Base-by-base conservation (phyloP, 2,329 filamentous ascomycete species). In the Tolypocladium pustulatum region DNA sequence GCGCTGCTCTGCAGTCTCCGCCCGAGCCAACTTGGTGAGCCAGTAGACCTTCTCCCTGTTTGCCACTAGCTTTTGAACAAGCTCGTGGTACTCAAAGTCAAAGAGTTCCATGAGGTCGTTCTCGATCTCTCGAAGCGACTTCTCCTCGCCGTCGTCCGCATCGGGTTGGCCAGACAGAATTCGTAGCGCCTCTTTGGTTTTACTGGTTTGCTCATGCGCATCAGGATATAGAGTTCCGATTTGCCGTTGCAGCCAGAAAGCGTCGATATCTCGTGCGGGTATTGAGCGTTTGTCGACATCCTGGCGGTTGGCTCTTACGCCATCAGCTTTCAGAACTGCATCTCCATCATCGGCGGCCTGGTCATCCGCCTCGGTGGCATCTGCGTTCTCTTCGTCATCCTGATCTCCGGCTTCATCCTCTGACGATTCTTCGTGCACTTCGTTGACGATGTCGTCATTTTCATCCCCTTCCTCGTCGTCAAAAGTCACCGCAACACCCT, bases 51-150 rank as follows among this genome's bases (percentile, higher is more conserved):
- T 95, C 67, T 97, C 90, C 59, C 91, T 84, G 73, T 99, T 99
- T 65, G 88, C 85, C 59, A 97, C 91, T 20, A 99, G 81, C 72
- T 91, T 93, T 63, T 90, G 87, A 32, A 97, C 94, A 58, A 97
- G 81, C 63, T 97, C 91, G 61, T 95, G 91, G 68, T 97, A 89
- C 67, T 97, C 93, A 68, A 96, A 99, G 67, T 99, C 94, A 66
- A 99, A 97, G 0, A 99, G 82, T 67, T 97, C 94, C 89, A 97
- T 97, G 59, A 99, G 80, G 62, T 99, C 94, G 72, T 99, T 99
- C 69, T 99, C 94, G 58, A 97, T 92, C 68, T 99, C 93, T 67
- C 93, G 87, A 36, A 97, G 78, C 17, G 89, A 82, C 72, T 90
- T 92, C 67, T 95, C 91, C 60, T 93, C 87, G 20, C 88, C 91